Percentiles rank a stretch among this genome's conserved stretches.
Evolutionary conservation across 306 rosid species (phyloP).

Genomic region (Phaseolus lunatus): DNA sequence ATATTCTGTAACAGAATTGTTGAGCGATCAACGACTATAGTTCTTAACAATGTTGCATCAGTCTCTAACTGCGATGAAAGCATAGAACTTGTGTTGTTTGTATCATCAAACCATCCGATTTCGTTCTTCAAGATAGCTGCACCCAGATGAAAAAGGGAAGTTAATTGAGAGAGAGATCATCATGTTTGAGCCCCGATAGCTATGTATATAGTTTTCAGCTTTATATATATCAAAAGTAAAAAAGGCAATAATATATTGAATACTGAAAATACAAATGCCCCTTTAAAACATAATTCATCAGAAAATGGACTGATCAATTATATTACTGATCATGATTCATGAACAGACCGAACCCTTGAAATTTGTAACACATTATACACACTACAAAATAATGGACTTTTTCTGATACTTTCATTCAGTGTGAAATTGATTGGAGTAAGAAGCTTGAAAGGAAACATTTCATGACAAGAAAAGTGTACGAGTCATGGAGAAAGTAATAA

Average conservation of each 20-base stretch:
- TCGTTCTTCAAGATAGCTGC: slow-evolving; percentile 95
- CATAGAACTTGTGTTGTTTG: slow-evolving; percentile 84
- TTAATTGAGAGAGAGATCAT: slow-evolving; percentile 21
- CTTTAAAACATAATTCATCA: slow-evolving; percentile 19
- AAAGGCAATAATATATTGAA: not conserved
- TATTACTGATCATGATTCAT: slow-evolving; percentile 32
- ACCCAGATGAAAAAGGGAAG: slow-evolving; percentile 35
- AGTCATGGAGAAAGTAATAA: not conserved
- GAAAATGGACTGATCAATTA: slow-evolving; percentile 29
- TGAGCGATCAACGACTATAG: slow-evolving; percentile 87
- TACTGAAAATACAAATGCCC: not conserved
- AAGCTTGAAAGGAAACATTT: slow-evolving; percentile 30
- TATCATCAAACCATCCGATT: slow-evolving; percentile 95
- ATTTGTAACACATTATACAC: not conserved
- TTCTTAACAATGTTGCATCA: slow-evolving; percentile 78
- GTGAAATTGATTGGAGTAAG: slow-evolving; percentile 9
- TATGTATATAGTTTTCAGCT: not conserved
- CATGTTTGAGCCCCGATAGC: slow-evolving; percentile 1
- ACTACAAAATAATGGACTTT: slow-evolving; percentile 4
- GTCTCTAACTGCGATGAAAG: slow-evolving; percentile 88
- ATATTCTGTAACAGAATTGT: slow-evolving; percentile 86
- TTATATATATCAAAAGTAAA: not conserved
- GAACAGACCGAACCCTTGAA: slow-evolving; percentile 30
- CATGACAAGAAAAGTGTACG: not conserved
- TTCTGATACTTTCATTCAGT: not conserved